These are phyloP conservation scores for Circinella minor DNA, from an alignment of 371 early-diverging fungal species.

Conservation along the genomic window DNA sequence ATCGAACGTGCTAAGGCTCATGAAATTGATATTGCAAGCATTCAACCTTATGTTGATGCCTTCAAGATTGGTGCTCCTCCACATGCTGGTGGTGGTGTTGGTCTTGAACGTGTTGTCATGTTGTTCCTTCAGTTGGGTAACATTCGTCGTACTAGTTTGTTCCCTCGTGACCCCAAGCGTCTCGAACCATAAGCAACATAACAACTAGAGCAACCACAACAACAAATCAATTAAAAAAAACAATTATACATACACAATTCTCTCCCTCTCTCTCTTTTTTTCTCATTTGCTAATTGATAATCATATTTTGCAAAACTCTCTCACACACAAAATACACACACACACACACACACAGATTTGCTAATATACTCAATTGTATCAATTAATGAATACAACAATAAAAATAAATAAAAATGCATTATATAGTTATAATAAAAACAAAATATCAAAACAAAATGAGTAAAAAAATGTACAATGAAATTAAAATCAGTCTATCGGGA, in stretches of 20 bases:
- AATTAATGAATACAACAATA: too few species aligned
- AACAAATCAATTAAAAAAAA: background rate
- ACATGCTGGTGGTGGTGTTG: conserved; percentile 99
- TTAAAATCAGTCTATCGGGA: background rate
- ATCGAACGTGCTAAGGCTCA: conserved; percentile 83
- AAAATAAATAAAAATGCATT: background rate
- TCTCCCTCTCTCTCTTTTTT: too few species aligned
- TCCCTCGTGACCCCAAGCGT: conserved; percentile 99
- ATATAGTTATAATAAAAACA: background rate
- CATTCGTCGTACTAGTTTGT: conserved; percentile 96
- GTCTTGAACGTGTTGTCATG: conserved; percentile 99
- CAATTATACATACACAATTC: background rate
- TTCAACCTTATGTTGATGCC: conserved; percentile 96
- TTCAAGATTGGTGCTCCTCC: conserved; percentile 99
- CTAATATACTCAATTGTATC: too few species aligned
- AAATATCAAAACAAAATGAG: background rate
- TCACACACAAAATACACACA: too few species aligned
- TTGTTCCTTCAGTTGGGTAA: conserved; percentile 95
- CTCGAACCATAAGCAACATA: conserved; percentile 82
- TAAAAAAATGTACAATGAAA: background rate
- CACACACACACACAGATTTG: too few species aligned
- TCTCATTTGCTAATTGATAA: too few species aligned
- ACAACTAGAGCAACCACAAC: too few species aligned
- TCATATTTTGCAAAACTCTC: too few species aligned
- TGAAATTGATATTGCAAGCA: conserved; percentile 83